Evolutionary conservation across 495 filamentous ascomycete species (phyloP).

Genomic region (Annulohypoxylon moriforme): DNA sequence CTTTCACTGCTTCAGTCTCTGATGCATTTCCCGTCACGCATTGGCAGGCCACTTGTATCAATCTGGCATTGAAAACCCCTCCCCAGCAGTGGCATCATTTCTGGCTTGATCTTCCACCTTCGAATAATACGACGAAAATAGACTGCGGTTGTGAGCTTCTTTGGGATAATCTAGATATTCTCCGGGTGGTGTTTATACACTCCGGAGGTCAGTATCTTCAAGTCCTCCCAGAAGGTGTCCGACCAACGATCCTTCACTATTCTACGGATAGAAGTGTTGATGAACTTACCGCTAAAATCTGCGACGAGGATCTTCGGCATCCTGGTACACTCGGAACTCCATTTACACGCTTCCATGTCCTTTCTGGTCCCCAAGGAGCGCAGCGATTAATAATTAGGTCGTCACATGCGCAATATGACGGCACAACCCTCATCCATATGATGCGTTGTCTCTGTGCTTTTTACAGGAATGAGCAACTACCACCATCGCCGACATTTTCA

Average conservation of each 20-base stretch:
- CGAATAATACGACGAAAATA: background rate
- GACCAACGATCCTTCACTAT: background rate
- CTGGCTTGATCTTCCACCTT: background rate
- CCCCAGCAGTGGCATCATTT: slow-evolving; percentile 3
- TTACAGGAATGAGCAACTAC: background rate
- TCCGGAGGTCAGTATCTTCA: slow-evolving; percentile 6
- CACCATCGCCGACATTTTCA: background rate
- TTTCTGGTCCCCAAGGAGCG: background rate
- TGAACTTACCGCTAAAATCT: background rate
- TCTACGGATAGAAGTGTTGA: background rate
- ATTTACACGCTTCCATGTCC: background rate
- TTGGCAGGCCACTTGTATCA: background rate
- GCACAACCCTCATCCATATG: background rate
- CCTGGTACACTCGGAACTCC: background rate
- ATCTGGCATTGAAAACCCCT: background rate
- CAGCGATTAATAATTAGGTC: background rate
- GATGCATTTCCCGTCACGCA: slow-evolving; percentile 2
- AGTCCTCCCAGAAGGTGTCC: background rate
- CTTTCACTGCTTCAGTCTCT: background rate
- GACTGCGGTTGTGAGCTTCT: background rate
- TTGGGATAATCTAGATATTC: background rate
- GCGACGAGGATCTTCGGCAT: background rate
- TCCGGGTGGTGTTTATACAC: background rate
- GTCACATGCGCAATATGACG: slow-evolving; percentile 1
- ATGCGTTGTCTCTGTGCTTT: background rate